phyloP scores from a whole-genome alignment of 2,329 filamentous ascomycete genomes.

The Aureobasidium sp. region DNA sequence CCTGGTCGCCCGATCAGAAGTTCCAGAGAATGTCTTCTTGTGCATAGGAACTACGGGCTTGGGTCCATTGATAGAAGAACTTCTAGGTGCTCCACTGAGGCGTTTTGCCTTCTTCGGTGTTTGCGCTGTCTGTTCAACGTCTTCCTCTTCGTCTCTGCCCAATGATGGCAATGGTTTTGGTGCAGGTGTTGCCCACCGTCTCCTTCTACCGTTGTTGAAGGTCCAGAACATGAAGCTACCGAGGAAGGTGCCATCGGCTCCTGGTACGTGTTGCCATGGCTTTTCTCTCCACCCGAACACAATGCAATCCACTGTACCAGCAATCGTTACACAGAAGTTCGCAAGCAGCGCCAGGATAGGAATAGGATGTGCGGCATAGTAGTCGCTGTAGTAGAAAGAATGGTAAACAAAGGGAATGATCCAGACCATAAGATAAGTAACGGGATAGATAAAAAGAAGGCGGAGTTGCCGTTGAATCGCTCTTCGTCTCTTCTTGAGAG shows the following conservation, averaged over 20 bases:
- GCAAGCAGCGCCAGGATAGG: constrained; percentile 48
- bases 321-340: constrained; percentile 52
- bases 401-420: constrained; percentile 61
- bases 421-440: constrained; percentile 66
- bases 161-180: not conserved
- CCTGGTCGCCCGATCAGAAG: constrained; percentile 23
- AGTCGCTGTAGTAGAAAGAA: constrained; percentile 49
- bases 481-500: constrained; percentile 17
- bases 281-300: constrained; percentile 63
- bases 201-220: constrained; percentile 7
- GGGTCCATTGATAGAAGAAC: not conserved
- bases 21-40: constrained; percentile 22
- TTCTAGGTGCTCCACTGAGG: not conserved
- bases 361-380: constrained; percentile 43
- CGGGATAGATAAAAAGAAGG: constrained; percentile 67
- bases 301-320: constrained; percentile 59
- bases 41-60: constrained; percentile 15
- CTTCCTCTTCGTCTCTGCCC: not conserved
- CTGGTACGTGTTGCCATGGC: constrained; percentile 55
- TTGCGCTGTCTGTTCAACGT: not conserved
- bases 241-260: constrained; percentile 33
- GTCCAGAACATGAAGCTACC: constrained; percentile 30
- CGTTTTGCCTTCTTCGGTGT: not conserved
- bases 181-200: not conserved
- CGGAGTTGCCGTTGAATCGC: constrained; percentile 60